phyloP scores from a whole-genome alignment of 2,329 filamentous ascomycete species.

The Aspergillus aculeatus region DNA sequence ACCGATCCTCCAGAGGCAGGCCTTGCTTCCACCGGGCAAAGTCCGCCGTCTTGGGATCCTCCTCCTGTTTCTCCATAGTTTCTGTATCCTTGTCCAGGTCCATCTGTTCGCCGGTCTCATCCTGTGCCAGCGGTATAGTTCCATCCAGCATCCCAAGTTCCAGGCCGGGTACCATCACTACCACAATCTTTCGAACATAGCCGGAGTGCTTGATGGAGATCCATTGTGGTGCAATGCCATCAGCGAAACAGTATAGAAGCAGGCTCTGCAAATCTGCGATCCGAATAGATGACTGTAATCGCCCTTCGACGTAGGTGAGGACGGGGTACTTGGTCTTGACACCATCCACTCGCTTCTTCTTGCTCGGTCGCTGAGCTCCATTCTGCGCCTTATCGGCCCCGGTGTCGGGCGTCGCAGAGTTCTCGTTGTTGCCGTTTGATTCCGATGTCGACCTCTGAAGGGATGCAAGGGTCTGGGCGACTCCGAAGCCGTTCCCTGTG shows the following conservation, averaged over 20 bases:
- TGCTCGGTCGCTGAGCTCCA: constrained; percentile 20
- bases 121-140: constrained; percentile 44
- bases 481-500: constrained; percentile 25
- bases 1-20: constrained; percentile 33
- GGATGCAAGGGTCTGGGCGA: constrained; percentile 34
- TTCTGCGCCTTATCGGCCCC: constrained; percentile 12
- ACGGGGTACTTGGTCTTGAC: constrained; percentile 52
- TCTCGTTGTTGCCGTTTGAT: constrained; percentile 13
- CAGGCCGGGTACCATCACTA: constrained; percentile 87
- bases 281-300: constrained; percentile 55
- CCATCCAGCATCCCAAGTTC: constrained; percentile 86
- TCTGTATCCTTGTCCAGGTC: constrained; percentile 3
- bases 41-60: constrained; percentile 27
- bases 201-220: constrained; percentile 58
- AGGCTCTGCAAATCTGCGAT: constrained; percentile 59
- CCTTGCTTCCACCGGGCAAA: constrained; percentile 43
- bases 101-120: constrained; percentile 4
- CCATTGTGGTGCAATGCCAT: constrained; percentile 63
- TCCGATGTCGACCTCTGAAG: constrained; percentile 23
- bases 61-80: constrained; percentile 16
- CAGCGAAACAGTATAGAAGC: constrained; percentile 61
- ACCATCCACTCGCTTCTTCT: constrained; percentile 38
- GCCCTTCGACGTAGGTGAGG: constrained; percentile 55
- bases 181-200: constrained; percentile 70
- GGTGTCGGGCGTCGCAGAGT: constrained; percentile 4